Base-by-base conservation (phyloP, 371 early-diverging fungal genomes). In the Dinochytrium kinnereticum region DNA sequence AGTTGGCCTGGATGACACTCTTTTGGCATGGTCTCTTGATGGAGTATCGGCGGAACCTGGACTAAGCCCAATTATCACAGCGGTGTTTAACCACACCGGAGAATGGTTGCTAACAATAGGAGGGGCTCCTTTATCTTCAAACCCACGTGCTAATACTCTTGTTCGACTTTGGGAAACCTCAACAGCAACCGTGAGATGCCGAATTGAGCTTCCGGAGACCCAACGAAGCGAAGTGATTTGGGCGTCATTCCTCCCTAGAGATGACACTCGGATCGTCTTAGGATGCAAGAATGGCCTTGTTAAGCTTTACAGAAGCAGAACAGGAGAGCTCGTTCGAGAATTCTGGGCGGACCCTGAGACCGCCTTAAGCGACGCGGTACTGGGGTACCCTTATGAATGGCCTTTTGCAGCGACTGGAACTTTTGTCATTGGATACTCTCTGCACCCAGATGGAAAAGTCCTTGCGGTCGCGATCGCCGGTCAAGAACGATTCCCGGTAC, bases 261-360 rank as follows among this genome's bases (percentile, higher is more conserved):
- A 64, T 24, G 77, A 76, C 2, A 28, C 36, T 10, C 30, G 44
- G 24, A 66, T 72, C 50, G 1, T 76, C 15, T 33, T 73, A 1
- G 77, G 77, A 1, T 76, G 77, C 72, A 64, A 44, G 38, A 76
- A 64, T 57, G 77, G 77, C 7, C 49, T 67, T 5, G 77, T 73
- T 19, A 59, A 68, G 44, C 15, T 76, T 2, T 70, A 72, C 51
- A n/a, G 59, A 24, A 24, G 26, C 51, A 68, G 69, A 40, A 38
- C 61, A 17, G 66, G 59, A 13, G 77, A 76, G 50, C 28, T 76
- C 30, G n/a, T 76, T 5, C 13, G 39, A 17, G 77, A 76, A 65
- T 76, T 76, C 49, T 76, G 77, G 77, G 69, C 59, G 3, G 77
- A 76, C 59, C 28, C 59, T 30, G 77, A 76, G 61, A 50, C 34